Conservation (phyloP, 1,284 basidiomycete species). For the Paramarasmius palmivorus region DNA sequence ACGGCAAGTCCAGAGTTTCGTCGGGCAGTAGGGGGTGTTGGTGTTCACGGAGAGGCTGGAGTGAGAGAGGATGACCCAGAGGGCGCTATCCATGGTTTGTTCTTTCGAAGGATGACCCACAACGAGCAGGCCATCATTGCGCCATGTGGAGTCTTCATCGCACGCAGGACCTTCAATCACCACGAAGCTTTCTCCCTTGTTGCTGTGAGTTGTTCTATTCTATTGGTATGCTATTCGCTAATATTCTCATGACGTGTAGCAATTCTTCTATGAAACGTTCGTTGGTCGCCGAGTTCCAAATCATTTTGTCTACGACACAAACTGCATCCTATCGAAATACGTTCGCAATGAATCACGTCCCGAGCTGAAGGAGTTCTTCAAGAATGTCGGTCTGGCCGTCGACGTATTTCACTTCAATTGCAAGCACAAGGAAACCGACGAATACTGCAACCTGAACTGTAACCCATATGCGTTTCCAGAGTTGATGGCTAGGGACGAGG, state of each 20-base stretch:
- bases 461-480: conserved; percentile 1
- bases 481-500: neutral
- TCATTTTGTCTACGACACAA: neutral
- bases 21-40: neutral
- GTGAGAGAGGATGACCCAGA: neutral
- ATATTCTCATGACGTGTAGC: neutral
- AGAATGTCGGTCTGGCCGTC: neutral
- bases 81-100: neutral
- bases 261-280: neutral
- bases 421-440: neutral
- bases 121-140: neutral
- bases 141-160: neutral
- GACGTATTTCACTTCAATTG: neutral
- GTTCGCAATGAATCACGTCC: neutral
- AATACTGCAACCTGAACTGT: neutral
- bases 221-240: neutral
- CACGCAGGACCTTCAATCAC: neutral
- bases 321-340: conserved; percentile 2
- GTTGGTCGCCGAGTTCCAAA: neutral
- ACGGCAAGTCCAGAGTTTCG: neutral
- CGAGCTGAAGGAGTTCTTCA: neutral
- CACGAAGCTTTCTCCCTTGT: neutral
- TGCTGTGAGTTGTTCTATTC: neutral
- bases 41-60: neutral
- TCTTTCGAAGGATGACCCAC: neutral